Conservation (phyloP, 106 monocot species). For the Dioscorea zingiberensis region DNA sequence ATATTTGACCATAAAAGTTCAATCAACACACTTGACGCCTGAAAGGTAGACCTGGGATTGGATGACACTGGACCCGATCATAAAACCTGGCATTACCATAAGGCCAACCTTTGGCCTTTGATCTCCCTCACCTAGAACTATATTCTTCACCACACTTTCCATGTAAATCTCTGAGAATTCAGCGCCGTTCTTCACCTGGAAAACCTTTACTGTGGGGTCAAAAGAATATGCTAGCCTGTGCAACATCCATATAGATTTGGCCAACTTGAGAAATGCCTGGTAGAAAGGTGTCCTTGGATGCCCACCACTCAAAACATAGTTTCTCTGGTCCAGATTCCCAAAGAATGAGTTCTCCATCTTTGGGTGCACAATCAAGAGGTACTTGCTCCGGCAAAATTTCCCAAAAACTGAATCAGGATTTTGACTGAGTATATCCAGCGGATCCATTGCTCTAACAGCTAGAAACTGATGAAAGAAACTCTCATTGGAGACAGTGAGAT, state of each 20-base stretch:
- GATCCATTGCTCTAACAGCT: slow-evolving; percentile 54
- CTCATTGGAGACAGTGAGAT: slow-evolving; percentile 26
- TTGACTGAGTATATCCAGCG: slow-evolving; percentile 68
- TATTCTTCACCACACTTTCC: slow-evolving; percentile 63
- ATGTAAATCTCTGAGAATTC: slow-evolving; percentile 71
- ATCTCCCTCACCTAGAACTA: slow-evolving; percentile 24
- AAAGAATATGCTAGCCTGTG: slow-evolving; percentile 76
- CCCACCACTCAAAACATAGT: slow-evolving; percentile 54
- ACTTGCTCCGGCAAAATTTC: slow-evolving; percentile 70
- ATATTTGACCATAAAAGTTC: not conserved
- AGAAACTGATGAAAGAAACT: slow-evolving; percentile 58
- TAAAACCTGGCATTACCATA: slow-evolving; percentile 89
- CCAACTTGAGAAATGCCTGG: slow-evolving; percentile 70
- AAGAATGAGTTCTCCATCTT: slow-evolving; percentile 88
- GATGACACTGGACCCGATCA: slow-evolving; percentile 52
- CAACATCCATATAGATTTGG: slow-evolving; percentile 70
- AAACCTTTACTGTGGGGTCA: slow-evolving; percentile 58
- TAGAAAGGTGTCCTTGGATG: slow-evolving; percentile 93
- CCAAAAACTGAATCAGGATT: slow-evolving; percentile 83
- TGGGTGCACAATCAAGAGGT: slow-evolving; percentile 46
- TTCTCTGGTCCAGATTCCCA: slow-evolving; percentile 80
- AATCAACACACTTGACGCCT: slow-evolving; percentile 49
- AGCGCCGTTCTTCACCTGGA: slow-evolving; percentile 54
- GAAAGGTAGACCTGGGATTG: slow-evolving; percentile 68
- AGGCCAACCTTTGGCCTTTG: slow-evolving; percentile 56